These are phyloP conservation scores for Solanum chiquidenum DNA, from an alignment of 257 asterid species.

Conservation along the genomic window DNA sequence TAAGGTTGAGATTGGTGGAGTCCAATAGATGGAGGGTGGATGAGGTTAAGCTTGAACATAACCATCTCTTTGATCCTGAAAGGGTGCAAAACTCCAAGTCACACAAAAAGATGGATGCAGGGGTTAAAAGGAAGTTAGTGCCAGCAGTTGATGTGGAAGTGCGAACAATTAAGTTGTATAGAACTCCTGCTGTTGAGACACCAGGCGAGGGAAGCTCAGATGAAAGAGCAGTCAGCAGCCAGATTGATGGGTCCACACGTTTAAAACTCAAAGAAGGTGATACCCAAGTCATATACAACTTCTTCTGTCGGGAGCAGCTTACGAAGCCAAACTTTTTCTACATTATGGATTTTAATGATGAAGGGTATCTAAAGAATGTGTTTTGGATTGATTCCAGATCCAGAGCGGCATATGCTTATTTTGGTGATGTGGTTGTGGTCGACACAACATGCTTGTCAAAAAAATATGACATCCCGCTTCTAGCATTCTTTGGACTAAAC, in stretches of 20 bases:
- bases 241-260: constrained; percentile 10
- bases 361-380: constrained; percentile 21
- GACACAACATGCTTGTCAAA: constrained; percentile 26
- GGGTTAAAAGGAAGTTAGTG: constrained; percentile 41
- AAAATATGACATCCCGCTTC: constrained; percentile 18
- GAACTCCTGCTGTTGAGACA: constrained; percentile 22
- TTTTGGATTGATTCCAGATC: constrained; percentile 31
- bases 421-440: constrained; percentile 23
- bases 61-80: constrained; percentile 48
- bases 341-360: constrained; percentile 31
- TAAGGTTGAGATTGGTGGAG: constrained; percentile 57
- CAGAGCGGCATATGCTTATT: constrained; percentile 22
- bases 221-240: constrained; percentile 11
- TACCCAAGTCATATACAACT: constrained; percentile 8
- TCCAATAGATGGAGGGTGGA: constrained; percentile 73
- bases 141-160: constrained; percentile 34
- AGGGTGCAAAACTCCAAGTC: constrained; percentile 43
- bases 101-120: constrained; percentile 33
- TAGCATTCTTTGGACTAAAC: constrained; percentile 20
- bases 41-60: constrained; percentile 67
- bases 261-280: constrained; percentile 19
- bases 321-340: constrained; percentile 24
- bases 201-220: constrained; percentile 19
- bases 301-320: constrained; percentile 19
- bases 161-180: constrained; percentile 44